phyloP scores from a whole-genome alignment of 2,329 filamentous ascomycete genomes.

The Aschersonia sp. region DNA sequence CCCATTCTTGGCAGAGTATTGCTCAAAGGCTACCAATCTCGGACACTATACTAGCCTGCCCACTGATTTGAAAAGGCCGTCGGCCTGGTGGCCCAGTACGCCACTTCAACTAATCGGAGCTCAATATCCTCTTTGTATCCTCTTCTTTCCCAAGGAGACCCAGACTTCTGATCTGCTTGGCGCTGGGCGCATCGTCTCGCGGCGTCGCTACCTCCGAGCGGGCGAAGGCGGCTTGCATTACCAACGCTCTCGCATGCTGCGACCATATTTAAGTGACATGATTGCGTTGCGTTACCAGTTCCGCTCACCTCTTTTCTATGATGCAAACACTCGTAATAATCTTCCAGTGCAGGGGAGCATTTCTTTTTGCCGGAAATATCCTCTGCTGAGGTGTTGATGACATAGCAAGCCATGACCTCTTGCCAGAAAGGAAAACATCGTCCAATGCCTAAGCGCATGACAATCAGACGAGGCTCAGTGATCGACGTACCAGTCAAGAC shows the following conservation, averaged over 20 bases:
- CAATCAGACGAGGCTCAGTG: too few relatives aligned
- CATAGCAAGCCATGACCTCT: conserved; percentile 95
- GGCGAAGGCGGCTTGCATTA: conserved; percentile 73
- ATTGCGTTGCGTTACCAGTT: conserved; percentile 12
- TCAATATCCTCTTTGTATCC: conserved; percentile 50
- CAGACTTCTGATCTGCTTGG: conserved; percentile 75
- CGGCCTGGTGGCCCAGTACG: not conserved
- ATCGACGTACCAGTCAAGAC: too few relatives aligned
- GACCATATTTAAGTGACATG: conserved; percentile 7
- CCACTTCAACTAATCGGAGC: conserved; percentile 12
- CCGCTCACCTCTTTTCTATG: conserved; percentile 85
- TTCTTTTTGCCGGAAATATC: conserved; percentile 74
- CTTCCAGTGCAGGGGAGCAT: conserved; percentile 73
- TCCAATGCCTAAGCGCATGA: conserved; percentile 32
- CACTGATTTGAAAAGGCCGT: too few relatives aligned
- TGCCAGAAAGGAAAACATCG: conserved; percentile 99
- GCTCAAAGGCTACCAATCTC: too few relatives aligned
- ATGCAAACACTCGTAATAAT: conserved; percentile 98
- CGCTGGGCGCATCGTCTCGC: conserved; percentile 67
- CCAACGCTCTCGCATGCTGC: conserved; percentile 63
- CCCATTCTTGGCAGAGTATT: too few relatives aligned
- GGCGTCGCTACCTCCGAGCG: conserved; percentile 62
- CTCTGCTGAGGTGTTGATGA: conserved; percentile 74
- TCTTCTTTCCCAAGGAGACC: conserved; percentile 76
- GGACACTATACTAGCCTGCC: too few relatives aligned